Percentiles rank a stretch among this genome's conserved stretches.
phyloP scores from a whole-genome alignment of 495 filamentous ascomycete species.

The Penicillium argentinense region DNA sequence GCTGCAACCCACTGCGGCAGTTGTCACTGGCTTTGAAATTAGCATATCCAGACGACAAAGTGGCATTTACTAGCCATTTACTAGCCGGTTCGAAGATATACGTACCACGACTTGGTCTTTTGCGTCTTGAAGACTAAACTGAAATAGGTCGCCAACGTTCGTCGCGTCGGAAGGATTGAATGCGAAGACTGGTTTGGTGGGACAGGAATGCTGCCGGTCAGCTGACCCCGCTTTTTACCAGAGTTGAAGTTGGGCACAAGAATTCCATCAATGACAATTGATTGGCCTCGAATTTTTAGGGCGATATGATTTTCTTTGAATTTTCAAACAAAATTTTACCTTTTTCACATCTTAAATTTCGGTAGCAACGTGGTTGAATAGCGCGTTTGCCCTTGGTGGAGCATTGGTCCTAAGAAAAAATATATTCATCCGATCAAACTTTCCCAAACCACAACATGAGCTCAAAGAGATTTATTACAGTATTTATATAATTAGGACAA shows the following conservation, averaged over 20 bases:
- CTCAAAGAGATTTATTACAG: too few relatives aligned
- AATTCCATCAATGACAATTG: neutral
- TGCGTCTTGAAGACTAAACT: constrained; percentile 1
- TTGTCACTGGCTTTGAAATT: constrained; percentile 4
- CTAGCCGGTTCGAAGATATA: too few relatives aligned
- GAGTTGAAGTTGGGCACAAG: neutral
- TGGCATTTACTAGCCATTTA: neutral
- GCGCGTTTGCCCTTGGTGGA: too few relatives aligned
- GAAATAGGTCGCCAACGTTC: neutral
- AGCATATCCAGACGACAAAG: neutral
- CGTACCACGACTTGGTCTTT: constrained; percentile 10
- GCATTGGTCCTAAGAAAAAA: too few relatives aligned
- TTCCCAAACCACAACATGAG: too few relatives aligned
- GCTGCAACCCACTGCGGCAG: constrained; percentile 11
- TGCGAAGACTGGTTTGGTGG: neutral
- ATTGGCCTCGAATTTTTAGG: too few relatives aligned
- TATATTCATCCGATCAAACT: neutral
- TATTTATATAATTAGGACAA: neutral
- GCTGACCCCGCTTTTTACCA: neutral
- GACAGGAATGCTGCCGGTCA: neutral
- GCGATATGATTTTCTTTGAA: too few relatives aligned
- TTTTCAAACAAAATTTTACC: too few relatives aligned
- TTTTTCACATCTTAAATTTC: too few relatives aligned
- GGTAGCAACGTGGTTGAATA: too few relatives aligned
- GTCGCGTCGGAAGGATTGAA: neutral